Evolutionary conservation across 345 rosid genomes (phyloP).

Genomic region (Salix purpurea): DNA sequence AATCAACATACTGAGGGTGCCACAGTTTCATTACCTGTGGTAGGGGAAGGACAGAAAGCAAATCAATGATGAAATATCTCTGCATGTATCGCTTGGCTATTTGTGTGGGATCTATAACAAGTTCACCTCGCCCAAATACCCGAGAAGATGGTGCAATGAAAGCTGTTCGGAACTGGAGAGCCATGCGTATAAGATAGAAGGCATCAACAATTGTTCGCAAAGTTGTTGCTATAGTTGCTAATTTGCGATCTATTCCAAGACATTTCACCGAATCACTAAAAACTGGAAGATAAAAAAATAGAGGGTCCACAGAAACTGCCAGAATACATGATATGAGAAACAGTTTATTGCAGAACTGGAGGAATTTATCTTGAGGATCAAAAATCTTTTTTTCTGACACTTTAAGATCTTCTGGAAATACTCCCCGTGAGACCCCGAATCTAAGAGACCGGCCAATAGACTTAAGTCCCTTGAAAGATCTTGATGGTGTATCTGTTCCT

Average conservation of each 20-base stretch:
- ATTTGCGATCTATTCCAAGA: slow-evolving; percentile 62
- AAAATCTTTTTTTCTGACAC: slow-evolving; percentile 75
- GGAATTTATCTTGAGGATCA: slow-evolving; percentile 92
- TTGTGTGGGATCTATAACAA: slow-evolving; percentile 80
- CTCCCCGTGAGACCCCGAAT: slow-evolving; percentile 85
- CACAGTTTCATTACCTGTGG: slow-evolving; percentile 62
- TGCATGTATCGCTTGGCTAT: slow-evolving; percentile 85
- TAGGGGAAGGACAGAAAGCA: slow-evolving; percentile 81
- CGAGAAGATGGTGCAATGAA: slow-evolving; percentile 95
- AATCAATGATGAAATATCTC: slow-evolving; percentile 71
- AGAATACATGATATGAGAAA: slow-evolving; percentile 77
- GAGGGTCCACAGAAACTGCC: slow-evolving; percentile 83
- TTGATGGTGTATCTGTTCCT: slow-evolving; percentile 47
- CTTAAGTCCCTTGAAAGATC: slow-evolving; percentile 83
- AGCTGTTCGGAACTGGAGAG: slow-evolving; percentile 92
- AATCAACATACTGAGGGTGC: background rate
- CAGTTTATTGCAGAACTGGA: slow-evolving; percentile 68
- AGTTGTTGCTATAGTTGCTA: slow-evolving; percentile 75
- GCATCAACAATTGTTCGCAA: slow-evolving; percentile 68
- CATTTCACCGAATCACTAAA: slow-evolving; percentile 44
- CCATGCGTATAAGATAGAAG: slow-evolving; percentile 87
- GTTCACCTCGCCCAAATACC: slow-evolving; percentile 96
- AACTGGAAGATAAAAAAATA: slow-evolving; percentile 90
- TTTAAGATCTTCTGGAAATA: slow-evolving; percentile 95
- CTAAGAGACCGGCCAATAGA: slow-evolving; percentile 88